Evolutionary conservation across 306 rosid species (phyloP), one percentile per base, ranked within the genome.

Genomic region (Cercis canadensis): DNA sequence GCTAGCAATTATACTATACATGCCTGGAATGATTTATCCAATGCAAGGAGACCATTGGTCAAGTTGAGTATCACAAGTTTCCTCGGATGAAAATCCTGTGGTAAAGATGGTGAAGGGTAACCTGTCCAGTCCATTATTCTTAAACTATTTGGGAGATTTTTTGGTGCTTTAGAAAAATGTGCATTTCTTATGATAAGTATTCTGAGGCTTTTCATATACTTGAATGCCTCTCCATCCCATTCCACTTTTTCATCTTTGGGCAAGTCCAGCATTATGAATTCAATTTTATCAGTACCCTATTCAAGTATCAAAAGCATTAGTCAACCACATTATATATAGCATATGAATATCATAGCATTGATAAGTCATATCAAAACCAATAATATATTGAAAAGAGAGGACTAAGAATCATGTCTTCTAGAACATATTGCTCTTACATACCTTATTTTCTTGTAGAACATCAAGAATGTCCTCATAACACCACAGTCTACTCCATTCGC

Each of bases 121-220:
- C 16, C 12, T 2, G 14, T 10, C 44, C 64, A 58, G 6, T 34
- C 43, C 11, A 58, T 44, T 4, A 32, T 4, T 14, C 64, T 58
- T 8, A 58, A 58, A n/a, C 18, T 37, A 13, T 21, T 33, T 7
- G 64, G 64, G 11, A 58, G 64, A 58, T n/a, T 3, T 58, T 58
- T 18, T 4, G 43, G 64, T 1, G 21, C 19, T 34, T 10, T 15
- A 21, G 5, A 32, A n/a, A 36, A 6, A 2, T 58, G 0, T 13
- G 19, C 44, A 5, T 33, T 34, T 32, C n/a, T 14, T 12, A 58
- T 14, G 7, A 58, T 13, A 33, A 58, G 45, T 2, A 33, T 12
- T 14, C 14, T 58, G 10, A 58, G 45, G 10, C n/a, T 58, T 33
- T 33, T 32, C 64, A 58, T 58, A 17, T 58, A 32, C 5, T 7